Conservation (phyloP, 768 basidiomycete genomes). For the Kwoniella heveanensis region DNA sequence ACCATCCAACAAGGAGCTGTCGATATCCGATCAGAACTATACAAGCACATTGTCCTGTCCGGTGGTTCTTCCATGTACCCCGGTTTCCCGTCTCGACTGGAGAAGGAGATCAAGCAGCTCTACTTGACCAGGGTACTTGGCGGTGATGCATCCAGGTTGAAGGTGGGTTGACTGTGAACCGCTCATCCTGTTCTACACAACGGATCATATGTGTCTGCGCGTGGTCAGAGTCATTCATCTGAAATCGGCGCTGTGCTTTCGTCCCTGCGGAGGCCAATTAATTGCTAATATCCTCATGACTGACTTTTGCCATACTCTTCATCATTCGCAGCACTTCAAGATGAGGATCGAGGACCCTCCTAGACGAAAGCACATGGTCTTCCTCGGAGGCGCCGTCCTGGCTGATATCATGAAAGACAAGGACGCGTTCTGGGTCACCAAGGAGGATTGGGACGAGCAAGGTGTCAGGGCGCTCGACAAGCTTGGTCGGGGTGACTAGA, state of each 20-base stretch:
- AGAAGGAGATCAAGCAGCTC: slow-evolving; percentile 99
- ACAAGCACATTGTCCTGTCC: slow-evolving; percentile 96
- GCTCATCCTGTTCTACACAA: no score
- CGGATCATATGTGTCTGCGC: no score
- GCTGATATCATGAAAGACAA: slow-evolving; percentile 98
- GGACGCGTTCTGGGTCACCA: slow-evolving; percentile 91
- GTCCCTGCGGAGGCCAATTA: no score
- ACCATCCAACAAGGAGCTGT: slow-evolving; percentile 90
- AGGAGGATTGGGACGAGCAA: slow-evolving; percentile 94
- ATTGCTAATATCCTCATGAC: no score
- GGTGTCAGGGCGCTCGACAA: slow-evolving; percentile 80
- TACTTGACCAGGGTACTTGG: slow-evolving; percentile 86
- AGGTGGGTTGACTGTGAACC: slow-evolving; percentile 76
- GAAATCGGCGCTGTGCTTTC: no score
- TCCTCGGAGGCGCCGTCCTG: slow-evolving; percentile 96
- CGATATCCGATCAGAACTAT: slow-evolving; percentile 84
- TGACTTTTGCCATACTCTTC: no score
- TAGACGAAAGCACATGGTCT: slow-evolving; percentile 98
- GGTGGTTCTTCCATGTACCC: slow-evolving; percentile 99
- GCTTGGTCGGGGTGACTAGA: slow-evolving; percentile 67
- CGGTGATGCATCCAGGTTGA: slow-evolving; percentile 78
- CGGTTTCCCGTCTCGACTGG: slow-evolving; percentile 90
- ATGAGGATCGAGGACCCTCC: slow-evolving; percentile 98
- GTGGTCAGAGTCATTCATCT: no score
- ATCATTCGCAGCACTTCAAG: slow-evolving; percentile 84